A percentile compares a stretch with the other conserved stretches of the same genome.
phyloP scores from a whole-genome alignment of 768 basidiomycete genomes.

The Trametes maxima region DNA sequence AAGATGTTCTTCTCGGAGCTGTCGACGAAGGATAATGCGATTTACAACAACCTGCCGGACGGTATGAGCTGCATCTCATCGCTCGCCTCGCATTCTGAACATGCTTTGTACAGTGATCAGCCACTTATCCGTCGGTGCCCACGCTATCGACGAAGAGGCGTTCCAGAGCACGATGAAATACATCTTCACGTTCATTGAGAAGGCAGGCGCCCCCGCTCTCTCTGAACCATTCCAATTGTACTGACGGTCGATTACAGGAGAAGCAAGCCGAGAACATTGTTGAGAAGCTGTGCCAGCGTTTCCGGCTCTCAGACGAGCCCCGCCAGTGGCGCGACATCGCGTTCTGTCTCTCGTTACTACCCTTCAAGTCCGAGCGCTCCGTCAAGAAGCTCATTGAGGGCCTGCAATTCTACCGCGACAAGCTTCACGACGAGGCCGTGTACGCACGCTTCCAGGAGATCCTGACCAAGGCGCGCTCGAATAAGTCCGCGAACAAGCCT shows the following conservation, averaged over 20 bases:
- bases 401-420: conserved; percentile 92
- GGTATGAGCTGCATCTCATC: conserved; percentile 47
- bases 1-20: conserved; percentile 97
- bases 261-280: conserved; percentile 98
- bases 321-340: conserved; percentile 98
- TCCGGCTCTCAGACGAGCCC: conserved; percentile 83
- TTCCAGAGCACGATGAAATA: conserved; percentile 94
- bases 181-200: conserved; percentile 97
- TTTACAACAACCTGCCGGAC: conserved; percentile 98
- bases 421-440: conserved; percentile 86
- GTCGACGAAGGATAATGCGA: conserved; percentile 96
- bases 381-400: conserved; percentile 96
- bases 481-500: conserved; percentile 91
- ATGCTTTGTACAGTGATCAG: conserved; percentile 72
- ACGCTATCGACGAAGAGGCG: conserved; percentile 88
- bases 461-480: conserved; percentile 86
- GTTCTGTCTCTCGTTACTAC: conserved; percentile 90
- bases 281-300: conserved; percentile 96
- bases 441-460: conserved; percentile 87
- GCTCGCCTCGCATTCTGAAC: not conserved
- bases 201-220: conserved; percentile 51
- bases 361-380: conserved; percentile 96
- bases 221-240: not conserved
- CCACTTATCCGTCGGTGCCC: conserved; percentile 87
- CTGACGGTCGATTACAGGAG: conserved; percentile 55